Conservation (phyloP, 106 monocot species). For the Platanthera zijinensis region DNA sequence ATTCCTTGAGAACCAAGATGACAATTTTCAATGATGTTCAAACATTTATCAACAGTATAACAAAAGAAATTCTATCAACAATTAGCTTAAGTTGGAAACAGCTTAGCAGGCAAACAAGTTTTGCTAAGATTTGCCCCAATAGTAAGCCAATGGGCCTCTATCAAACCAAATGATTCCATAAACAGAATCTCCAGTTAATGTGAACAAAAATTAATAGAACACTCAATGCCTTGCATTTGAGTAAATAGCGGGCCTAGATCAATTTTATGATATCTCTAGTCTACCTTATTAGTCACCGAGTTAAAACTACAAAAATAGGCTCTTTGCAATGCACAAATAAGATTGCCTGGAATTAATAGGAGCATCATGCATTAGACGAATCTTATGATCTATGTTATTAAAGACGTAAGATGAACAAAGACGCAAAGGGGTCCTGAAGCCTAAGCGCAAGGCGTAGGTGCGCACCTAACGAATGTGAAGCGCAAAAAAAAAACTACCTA, state of each 20-base stretch:
- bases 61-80: neutral
- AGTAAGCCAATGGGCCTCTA: neutral
- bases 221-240: neutral
- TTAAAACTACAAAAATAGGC: neutral
- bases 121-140: neutral
- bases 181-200: neutral
- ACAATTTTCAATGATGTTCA: neutral
- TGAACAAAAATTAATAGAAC: neutral
- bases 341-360: neutral
- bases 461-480: too few relatives aligned
- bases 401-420: too few relatives aligned
- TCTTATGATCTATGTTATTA: neutral
- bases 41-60: neutral
- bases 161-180: neutral
- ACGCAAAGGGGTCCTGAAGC: too few relatives aligned
- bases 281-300: neutral
- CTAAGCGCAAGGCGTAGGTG: too few relatives aligned
- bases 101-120: neutral
- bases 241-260: neutral
- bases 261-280: neutral
- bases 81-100: neutral
- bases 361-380: neutral
- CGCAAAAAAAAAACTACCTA: too few relatives aligned
- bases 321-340: neutral
- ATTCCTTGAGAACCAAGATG: neutral